phyloP scores from a whole-genome alignment of 352 stramenopile species.

The Pythium biforme region DNA sequence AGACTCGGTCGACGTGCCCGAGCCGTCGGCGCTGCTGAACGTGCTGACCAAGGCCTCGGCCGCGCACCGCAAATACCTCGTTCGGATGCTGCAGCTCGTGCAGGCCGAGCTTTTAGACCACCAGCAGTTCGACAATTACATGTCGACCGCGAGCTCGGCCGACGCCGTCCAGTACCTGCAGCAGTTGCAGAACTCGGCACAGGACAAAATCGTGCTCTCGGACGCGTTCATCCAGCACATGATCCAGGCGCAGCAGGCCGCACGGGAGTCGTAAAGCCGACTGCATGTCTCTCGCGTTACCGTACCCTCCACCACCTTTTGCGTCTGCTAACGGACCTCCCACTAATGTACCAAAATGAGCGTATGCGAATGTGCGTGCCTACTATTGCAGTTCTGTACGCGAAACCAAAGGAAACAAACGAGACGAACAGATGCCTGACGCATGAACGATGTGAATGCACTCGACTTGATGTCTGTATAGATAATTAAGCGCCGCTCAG shows the following conservation, averaged over 20 bases:
- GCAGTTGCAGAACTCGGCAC: slow-evolving; percentile 81
- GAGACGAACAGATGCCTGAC: too few relatives aligned
- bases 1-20: slow-evolving; percentile 31
- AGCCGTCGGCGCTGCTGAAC: slow-evolving; percentile 59
- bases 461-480: too few relatives aligned
- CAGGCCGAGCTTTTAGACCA: slow-evolving; percentile 72
- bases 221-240: slow-evolving; percentile 85
- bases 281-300: not conserved
- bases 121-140: slow-evolving; percentile 74
- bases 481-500: slow-evolving; percentile 13
- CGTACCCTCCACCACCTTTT: not conserved
- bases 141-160: slow-evolving; percentile 70
- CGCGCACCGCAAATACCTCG: slow-evolving; percentile 71
- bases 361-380: not conserved
- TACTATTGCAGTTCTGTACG: not conserved
- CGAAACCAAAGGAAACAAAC: too few relatives aligned
- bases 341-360: not conserved
- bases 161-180: slow-evolving; percentile 85
- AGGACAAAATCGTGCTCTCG: slow-evolving; percentile 87
- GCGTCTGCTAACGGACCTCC: not conserved
- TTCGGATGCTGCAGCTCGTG: slow-evolving; percentile 63
- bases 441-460: too few relatives aligned
- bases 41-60: slow-evolving; percentile 60
- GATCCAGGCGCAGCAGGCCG: slow-evolving; percentile 75
- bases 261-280: slow-evolving; percentile 61